Base-by-base conservation (phyloP, 73 alveolate species). In the Paramecium bursaria region DNA sequence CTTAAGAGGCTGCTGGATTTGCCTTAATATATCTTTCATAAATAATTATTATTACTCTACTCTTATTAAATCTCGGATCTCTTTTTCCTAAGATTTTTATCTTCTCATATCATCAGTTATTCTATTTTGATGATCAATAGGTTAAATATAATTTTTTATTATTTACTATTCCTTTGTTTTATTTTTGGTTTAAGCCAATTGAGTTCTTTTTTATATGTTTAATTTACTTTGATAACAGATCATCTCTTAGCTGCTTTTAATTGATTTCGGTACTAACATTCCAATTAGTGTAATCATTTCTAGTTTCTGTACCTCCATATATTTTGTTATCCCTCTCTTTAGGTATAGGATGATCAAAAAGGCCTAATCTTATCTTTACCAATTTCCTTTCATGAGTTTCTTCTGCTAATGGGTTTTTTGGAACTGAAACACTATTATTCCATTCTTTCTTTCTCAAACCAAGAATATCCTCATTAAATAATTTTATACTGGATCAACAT, bases 381-480 rank as follows among this genome's bases (percentile, higher is more conserved):
- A 79, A 55, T 25, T 79, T 79, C 23, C 89, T 61, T 21, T 79
- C 89, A 79, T 79, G 89, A 30, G 89, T 79, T 49, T 79, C 89
- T 33, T 79, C 89, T 52, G 76, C 33, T 19, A 79, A 73, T 44
- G 89, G 89, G 33, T 79, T 79, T 17, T 79, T 79, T 23, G 89
- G 89, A 53, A 79, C 89, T 39, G 89, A 79, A 19, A 61, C 75
- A 3, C 85, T 53, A 46, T 50, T 54, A 53, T 79, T 79, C 89
- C 89, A 79, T 52, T 79, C 89, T 39, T 79, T 79, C 48, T 79
- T 79, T 42, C 76, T 79, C 61, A 79, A 55, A 3, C 76, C 76
- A 22, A 79, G 46, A 54, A 79, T 79, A 27, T 79, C 89, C 82
- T 67, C 44, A 3, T 39, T 11, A 11, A 31, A 31, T 31, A 21